Evolutionary conservation across 495 filamentous ascomycete species (phyloP).

Genomic region (Hamigera avellanea): DNA sequence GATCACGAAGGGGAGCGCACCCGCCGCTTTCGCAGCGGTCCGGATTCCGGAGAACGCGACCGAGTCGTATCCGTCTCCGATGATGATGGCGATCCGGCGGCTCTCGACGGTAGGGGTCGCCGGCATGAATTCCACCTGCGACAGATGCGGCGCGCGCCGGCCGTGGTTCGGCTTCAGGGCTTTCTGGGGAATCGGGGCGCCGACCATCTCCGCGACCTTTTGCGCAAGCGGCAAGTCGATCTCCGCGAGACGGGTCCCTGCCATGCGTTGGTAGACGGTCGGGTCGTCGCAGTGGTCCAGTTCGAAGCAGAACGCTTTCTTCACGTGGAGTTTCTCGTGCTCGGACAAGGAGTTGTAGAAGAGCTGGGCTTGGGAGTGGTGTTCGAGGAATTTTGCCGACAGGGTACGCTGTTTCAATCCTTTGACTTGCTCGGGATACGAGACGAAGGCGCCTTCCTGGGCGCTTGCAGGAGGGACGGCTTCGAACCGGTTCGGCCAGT

Average conservation of each 20-base stretch:
- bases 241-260: conserved; percentile 49
- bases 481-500: conserved; percentile 69
- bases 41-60: conserved; percentile 53
- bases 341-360: conserved; percentile 74
- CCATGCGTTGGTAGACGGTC: conserved; percentile 64
- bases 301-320: conserved; percentile 66
- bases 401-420: conserved; percentile 59
- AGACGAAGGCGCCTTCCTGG: conserved; percentile 48
- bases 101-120: conserved; percentile 53
- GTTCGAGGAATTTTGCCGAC: conserved; percentile 72
- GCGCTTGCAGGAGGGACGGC: conserved; percentile 40
- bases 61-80: conserved; percentile 72
- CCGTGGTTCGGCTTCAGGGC: conserved; percentile 50
- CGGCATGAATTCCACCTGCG: conserved; percentile 57
- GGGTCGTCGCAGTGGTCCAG: conserved; percentile 85
- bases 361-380: conserved; percentile 48
- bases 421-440: conserved; percentile 47
- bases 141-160: conserved; percentile 49
- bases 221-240: conserved; percentile 65
- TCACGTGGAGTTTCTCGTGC: conserved; percentile 60
- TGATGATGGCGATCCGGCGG: conserved; percentile 64
- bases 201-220: conserved; percentile 56
- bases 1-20: conserved; percentile 64
- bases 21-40: conserved; percentile 43
- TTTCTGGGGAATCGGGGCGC: conserved; percentile 47